Conservation (phyloP, 2,329 filamentous ascomycete genomes). For the Botrytis hyacinthi region DNA sequence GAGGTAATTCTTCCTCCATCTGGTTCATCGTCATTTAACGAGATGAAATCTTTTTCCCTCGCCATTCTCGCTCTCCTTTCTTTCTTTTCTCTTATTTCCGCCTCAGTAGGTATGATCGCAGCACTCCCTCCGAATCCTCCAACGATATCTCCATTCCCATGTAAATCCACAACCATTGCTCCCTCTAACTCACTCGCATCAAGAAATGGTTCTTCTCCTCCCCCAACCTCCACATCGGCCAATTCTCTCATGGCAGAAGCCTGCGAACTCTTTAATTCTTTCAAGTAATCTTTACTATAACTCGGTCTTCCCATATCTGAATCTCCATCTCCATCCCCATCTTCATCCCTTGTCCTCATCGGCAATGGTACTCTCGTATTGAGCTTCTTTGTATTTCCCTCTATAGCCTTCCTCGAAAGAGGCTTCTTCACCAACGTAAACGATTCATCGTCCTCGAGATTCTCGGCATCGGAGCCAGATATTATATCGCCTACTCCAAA, state of each 20-base stretch:
- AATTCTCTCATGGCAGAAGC: conserved; percentile 74
- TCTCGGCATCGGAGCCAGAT: conserved; percentile 53
- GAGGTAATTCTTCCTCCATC: conserved; percentile 36
- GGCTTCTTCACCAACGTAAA: conserved; percentile 62
- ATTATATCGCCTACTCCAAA: conserved; percentile 64
- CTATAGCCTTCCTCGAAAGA: conserved; percentile 61
- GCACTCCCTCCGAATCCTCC: conserved; percentile 43
- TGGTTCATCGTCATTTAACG: conserved; percentile 59
- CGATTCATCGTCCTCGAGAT: conserved; percentile 50
- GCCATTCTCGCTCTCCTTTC: conserved; percentile 80
- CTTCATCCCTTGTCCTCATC: conserved; percentile 40
- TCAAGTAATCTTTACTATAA: conserved; percentile 84
- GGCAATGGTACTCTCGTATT: conserved; percentile 34
- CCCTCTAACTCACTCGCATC: conserved; percentile 62
- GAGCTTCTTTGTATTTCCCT: conserved; percentile 64
- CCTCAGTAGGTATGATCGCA: conserved; percentile 69
- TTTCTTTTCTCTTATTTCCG: conserved; percentile 89
- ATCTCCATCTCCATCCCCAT: conserved; percentile 47
- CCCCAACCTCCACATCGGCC: conserved; percentile 44
- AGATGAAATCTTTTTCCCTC: conserved; percentile 66
- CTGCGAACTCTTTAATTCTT: conserved; percentile 81
- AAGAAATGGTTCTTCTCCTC: conserved; percentile 48
- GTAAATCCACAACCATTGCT: conserved; percentile 58
- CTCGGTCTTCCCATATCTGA: conserved; percentile 52
- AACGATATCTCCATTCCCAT: conserved; percentile 24